Evolutionary conservation across 2,329 filamentous ascomycete genomes (phyloP), one percentile per base, ranked within the genome.

Genomic region (Stachybotrys chlorohalonatus): DNA sequence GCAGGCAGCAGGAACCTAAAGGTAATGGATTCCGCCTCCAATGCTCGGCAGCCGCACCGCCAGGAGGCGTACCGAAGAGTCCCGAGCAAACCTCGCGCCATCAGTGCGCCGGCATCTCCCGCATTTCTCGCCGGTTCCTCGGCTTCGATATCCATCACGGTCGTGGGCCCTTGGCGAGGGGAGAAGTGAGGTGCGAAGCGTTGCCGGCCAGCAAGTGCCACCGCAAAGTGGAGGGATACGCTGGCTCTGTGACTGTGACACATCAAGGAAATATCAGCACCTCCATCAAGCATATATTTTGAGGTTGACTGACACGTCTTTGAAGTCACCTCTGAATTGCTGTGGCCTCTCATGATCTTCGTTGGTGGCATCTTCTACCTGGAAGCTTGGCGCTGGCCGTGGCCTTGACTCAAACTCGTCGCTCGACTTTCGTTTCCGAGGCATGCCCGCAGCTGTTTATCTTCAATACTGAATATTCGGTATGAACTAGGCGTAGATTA

Each of bases 11-110:
- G 53, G 7, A 51, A 54, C 36, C 52, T 58, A 53, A 66, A 63
- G 31, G 49, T 13, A 4, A 66, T 49, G 13, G 58, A 53, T 7
- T 66, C 59, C 5, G 66, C 39, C 3, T 63, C 55, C 7, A 66
- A 55, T 48, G 57, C 62, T 49, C 53, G 62, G 52, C 58, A 61
- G 11, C 64, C 64, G 46, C 58, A 56, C 31, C 47, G 52, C 8
- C 52, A 55, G 7, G 59, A 62, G 47, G 56, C 54, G n/a, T 46
- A 53, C 30, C 59, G 55, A 6, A 66, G 55, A 49, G 47, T 58
- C 2, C 53, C 47, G 16, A 56, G 46, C 46, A 66, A 31, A 7
- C 52, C 53, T 36, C 55, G 53, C n/a, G 13, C n/a, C 11, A 31
- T 15, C n/a, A 15, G n/a, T 7, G 15, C 48, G 5, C 24, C 30